Conservation (phyloP, 2,329 filamentous ascomycete species). For the Corinectria fuckeliana region DNA sequence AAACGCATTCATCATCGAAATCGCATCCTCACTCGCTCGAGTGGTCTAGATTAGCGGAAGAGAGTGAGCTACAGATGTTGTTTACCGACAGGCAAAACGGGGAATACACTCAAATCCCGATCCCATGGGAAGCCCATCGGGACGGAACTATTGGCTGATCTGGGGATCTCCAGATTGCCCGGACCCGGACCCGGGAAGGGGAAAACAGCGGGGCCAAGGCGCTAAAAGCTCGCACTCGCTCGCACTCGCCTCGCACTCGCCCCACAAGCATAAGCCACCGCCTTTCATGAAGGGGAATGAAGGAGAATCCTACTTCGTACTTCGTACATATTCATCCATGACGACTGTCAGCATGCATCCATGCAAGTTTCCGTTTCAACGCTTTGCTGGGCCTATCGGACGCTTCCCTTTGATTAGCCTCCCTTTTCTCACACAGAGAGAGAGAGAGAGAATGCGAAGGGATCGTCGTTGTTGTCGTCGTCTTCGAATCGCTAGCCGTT, state of each 20-base stretch:
- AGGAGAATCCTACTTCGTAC: no score
- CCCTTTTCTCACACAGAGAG: not conserved
- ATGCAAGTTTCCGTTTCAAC: not conserved
- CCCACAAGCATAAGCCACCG: no score
- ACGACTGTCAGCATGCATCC: not conserved
- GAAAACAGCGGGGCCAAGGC: not conserved
- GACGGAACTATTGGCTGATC: not conserved
- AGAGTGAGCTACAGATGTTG: not conserved
- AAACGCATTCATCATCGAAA: not conserved
- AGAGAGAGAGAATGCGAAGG: not conserved
- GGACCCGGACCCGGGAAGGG: not conserved
- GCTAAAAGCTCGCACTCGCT: slow-evolving; percentile 20
- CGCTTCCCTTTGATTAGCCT: not conserved
- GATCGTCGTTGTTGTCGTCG: not conserved
- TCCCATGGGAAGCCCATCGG: not conserved
- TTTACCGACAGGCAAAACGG: not conserved
- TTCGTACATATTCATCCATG: no score
- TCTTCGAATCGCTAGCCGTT: not conserved
- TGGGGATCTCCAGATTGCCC: slow-evolving; percentile 11
- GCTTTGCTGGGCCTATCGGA: not conserved
- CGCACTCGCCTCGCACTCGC: not conserved
- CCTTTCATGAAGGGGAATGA: no score
- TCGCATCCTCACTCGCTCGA: not conserved
- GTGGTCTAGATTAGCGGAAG: no score
- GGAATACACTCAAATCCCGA: not conserved